These are phyloP conservation scores for Malus hybrid DNA, from an alignment of 331 rosid genomes.

Conservation along the genomic window DNA sequence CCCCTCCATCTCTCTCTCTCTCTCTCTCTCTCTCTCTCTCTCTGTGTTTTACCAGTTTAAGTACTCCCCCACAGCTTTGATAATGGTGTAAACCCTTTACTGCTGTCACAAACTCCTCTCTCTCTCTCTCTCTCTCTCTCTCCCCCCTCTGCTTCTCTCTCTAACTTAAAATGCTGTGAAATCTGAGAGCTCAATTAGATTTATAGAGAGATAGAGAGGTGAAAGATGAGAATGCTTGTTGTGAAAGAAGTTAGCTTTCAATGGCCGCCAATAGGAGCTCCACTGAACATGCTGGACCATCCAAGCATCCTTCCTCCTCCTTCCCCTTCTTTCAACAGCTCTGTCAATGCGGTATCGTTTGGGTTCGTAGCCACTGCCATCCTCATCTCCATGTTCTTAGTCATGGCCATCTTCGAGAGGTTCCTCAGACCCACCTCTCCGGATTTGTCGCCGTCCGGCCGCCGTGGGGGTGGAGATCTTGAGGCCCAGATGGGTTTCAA, in stretches of 20 bases:
- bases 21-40: background rate
- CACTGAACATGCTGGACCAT: conserved; percentile 50
- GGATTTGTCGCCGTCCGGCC: conserved; percentile 34
- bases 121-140: background rate
- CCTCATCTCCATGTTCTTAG: conserved; percentile 90
- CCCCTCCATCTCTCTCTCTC: conserved; percentile 14
- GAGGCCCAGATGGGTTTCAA: conserved; percentile 56
- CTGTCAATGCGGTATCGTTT: conserved; percentile 86
- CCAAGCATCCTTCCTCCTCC: conserved; percentile 13
- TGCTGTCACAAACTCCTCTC: conserved; percentile 8
- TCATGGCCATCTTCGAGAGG: conserved; percentile 89
- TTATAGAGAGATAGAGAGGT: background rate
- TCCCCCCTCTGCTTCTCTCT: background rate
- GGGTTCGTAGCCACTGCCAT: conserved; percentile 96
- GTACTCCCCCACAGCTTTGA: conserved; percentile 20
- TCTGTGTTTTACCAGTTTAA: conserved; percentile 21
- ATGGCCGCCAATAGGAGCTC: conserved; percentile 87
- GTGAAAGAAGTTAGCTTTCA: conserved; percentile 36
- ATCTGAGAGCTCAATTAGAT: background rate
- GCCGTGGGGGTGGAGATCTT: conserved; percentile 37
- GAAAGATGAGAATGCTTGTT: conserved; percentile 30
- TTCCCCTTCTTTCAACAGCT: conserved; percentile 44
- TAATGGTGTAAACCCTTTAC: conserved; percentile 24
- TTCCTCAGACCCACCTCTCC: conserved; percentile 69
- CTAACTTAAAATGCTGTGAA: conserved; percentile 13